phyloP scores from a whole-genome alignment of 331 rosid genomes.

The Cydonia oblonga region DNA sequence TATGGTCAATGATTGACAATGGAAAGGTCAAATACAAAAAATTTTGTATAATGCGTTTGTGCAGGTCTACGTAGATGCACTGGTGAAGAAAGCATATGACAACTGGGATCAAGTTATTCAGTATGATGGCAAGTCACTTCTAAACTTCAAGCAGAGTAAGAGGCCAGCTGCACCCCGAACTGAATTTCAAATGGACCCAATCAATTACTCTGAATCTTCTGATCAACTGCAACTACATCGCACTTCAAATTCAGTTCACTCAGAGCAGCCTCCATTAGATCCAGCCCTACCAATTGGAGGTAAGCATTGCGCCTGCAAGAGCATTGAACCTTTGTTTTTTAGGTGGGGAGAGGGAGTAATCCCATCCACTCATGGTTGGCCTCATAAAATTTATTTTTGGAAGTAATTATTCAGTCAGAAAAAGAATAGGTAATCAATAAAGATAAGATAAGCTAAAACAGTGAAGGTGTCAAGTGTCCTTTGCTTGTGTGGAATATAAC shows the following conservation, averaged over 20 bases:
- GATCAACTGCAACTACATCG: constrained; percentile 38
- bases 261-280: constrained; percentile 51
- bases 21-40: background rate
- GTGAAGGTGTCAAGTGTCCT: background rate
- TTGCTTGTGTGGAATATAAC: background rate
- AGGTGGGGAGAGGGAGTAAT: background rate
- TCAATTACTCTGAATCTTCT: constrained; percentile 32
- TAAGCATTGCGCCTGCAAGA: constrained; percentile 21
- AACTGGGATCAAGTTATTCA: constrained; percentile 84
- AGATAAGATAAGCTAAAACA: background rate
- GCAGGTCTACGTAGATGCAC: constrained; percentile 76
- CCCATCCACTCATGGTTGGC: background rate
- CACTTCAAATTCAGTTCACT: constrained; percentile 33
- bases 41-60: constrained; percentile 9
- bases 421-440: background rate
- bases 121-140: constrained; percentile 80
- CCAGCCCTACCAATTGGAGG: constrained; percentile 52
- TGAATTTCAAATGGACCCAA: constrained; percentile 39
- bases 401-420: background rate
- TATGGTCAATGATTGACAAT: background rate
- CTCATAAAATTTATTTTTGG: background rate
- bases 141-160: constrained; percentile 36
- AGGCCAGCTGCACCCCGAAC: constrained; percentile 32
- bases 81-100: constrained; percentile 89
- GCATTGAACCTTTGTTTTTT: background rate